Base-by-base conservation (phyloP, 2,329 filamentous ascomycete species). In the Fusarium poae region DNA sequence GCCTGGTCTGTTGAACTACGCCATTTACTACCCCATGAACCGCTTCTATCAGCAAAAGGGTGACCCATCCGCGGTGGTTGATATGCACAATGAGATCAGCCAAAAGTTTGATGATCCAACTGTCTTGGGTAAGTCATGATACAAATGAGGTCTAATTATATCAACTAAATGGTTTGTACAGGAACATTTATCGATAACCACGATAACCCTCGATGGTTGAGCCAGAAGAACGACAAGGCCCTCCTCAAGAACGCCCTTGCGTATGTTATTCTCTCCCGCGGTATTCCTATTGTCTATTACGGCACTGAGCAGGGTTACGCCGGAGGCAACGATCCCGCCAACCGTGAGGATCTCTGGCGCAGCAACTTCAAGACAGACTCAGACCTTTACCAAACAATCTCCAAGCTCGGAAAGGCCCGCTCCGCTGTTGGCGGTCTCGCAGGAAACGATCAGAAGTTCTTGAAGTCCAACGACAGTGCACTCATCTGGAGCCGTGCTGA, bases 261-360 rank as follows among this genome's bases (percentile, higher is more conserved):
- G 0, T 90, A 87, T 71, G 86, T 85, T n/a, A 83, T 91, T 30
- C 82, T 91, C 20, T 80, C 80, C 4, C 82, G 89, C 56, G 89
- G 89, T 21, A 86, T 91, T 39, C 88, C 88, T 2, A 87, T 90
- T 57, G 82, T 91, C 34, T 91, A 91, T 77, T 84, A 89, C 68
- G 89, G 89, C 29, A 86, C 89, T 64, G 89, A 91, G 76, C 89
- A 91, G 72, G 86, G 85, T 62, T 88, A 84, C 74, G 75, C 79
- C 3, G 81, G 80, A n/a, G 80, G 76, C 37, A 78, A 77, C 45
- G 86, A 86, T 11, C 78, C 82, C 1, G 82, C 81, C 51, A 84
- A 85, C 71, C 85, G 87, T n/a, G 86, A 89, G 72, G 85, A 87
- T 10, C 79, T 86, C 42, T 90, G 88, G 88, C 76, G 83, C 13